A percentile compares a stretch with the other conserved stretches of the same genome.
Evolutionary conservation across 2,329 filamentous ascomycete species (phyloP).

Genomic region (Colletotrichum orbiculare): DNA sequence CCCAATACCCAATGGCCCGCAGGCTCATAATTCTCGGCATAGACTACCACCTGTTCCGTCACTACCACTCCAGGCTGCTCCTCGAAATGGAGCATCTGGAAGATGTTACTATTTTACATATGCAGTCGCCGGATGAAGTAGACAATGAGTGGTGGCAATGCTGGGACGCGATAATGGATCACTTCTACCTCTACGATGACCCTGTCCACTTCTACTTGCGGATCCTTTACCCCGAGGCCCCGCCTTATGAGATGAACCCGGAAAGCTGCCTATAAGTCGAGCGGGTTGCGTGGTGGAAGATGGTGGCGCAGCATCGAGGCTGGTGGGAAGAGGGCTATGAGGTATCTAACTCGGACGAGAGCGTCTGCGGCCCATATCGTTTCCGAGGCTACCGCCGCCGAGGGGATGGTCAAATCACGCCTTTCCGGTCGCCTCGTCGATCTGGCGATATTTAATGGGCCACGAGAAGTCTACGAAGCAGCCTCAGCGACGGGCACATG

Average conservation of each 20-base stretch:
- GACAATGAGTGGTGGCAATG: neutral
- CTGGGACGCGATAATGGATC: constrained; percentile 13
- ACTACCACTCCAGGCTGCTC: neutral
- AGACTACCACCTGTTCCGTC: neutral
- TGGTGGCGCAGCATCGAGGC: constrained; percentile 1
- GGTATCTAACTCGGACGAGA: neutral
- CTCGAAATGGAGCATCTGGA: constrained; percentile 3
- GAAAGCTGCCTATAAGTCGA: neutral
- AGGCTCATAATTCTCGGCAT: constrained; percentile 13
- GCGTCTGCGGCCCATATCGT: neutral
- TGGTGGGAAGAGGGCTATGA: constrained; percentile 1
- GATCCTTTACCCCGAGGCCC: constrained; percentile 1
- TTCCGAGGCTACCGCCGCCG: constrained; percentile 11
- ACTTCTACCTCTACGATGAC: constrained; percentile 7
- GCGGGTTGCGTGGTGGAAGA: constrained; percentile 7
- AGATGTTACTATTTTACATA: constrained; percentile 2
- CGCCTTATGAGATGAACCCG: constrained; percentile 18
- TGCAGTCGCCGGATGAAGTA: neutral
- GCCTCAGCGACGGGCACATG: no score
- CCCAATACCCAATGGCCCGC: constrained; percentile 3
- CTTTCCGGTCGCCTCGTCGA: neutral
- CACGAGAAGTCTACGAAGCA: no score
- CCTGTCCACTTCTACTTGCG: constrained; percentile 5
- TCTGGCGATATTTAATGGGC: neutral
- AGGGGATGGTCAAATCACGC: neutral